Evolutionary conservation across 1,284 basidiomycete species (phyloP), one percentile per base, ranked within the genome.

Genomic region (Pisolithus thermaeus): DNA sequence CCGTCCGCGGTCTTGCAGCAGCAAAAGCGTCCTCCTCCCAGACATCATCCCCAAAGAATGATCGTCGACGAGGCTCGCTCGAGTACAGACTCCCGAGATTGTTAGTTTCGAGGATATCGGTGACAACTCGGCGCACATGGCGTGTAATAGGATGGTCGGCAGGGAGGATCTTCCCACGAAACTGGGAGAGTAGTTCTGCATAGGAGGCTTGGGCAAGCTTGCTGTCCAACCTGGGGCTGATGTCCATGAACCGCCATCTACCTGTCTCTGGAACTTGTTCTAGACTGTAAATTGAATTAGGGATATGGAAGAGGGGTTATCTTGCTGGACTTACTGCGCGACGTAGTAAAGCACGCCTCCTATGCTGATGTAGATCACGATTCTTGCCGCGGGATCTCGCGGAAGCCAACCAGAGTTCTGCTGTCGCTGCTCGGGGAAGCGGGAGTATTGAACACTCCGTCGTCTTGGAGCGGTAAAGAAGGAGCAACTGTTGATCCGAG

Each of bases 201-300:
- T 81, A 80, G 1, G 78, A 69, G 28, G 77, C 53, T 48, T 79
- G 67, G 7, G 73, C 82, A 11, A 86, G 63, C 77, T 61, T 64
- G 3, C 76, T 72, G 68, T 95, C 91, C 42, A 69, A 70, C 50
- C 74, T 71, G 0, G 77, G 76, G 37, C 77, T 78, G 7, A 87
- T 77, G 61, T 87, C 84, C 78, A 96, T 95, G 64, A 93, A 94
- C 20, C 92, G 70, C 77, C 84, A 84, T 52, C 92, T 70, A 0
- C 91, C 91, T 0, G 92, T 94, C 61, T 91, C 83, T 4, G 87
- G 84, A 0, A 90, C 87, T 60, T 80, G 76, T 62, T 94, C 91
- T 18, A 92, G 72, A 61, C 91, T 93, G 55, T 28, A 37, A 11
- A n/a, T 20, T 6, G 35, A 18, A 2, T 18, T 27, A 42, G 16